Evolutionary conservation across 768 basidiomycete species (phyloP).

Genomic region (Termitomyces sp.): DNA sequence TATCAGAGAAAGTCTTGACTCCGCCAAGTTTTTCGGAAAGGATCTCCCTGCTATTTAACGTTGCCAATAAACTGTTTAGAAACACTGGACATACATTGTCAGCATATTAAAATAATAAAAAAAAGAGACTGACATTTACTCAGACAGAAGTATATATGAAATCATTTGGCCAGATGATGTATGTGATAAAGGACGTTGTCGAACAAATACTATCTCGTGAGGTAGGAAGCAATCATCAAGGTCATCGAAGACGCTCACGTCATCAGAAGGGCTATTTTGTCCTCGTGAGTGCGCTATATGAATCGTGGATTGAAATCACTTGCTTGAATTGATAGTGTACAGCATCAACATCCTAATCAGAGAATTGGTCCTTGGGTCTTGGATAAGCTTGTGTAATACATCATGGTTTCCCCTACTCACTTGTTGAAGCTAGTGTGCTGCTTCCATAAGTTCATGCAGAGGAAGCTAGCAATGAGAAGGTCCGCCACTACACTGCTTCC

Average conservation of each 20-base stretch:
- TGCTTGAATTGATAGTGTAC: slow-evolving; percentile 45
- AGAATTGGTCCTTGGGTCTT: slow-evolving; percentile 33
- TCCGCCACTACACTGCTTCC: slow-evolving; percentile 34
- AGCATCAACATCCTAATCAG: slow-evolving; percentile 37
- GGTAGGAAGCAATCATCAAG: background rate
- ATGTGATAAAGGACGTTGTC: slow-evolving; percentile 27
- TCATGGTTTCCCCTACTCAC: slow-evolving; percentile 10
- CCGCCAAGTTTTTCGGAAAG: slow-evolving; percentile 17
- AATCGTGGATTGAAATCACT: slow-evolving; percentile 7
- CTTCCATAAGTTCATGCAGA: slow-evolving; percentile 25
- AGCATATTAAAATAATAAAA: background rate
- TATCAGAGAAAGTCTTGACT: slow-evolving; percentile 10
- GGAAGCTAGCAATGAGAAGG: slow-evolving; percentile 27
- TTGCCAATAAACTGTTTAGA: slow-evolving; percentile 27
- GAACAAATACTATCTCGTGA: slow-evolving; percentile 19
- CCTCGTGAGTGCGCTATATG: background rate
- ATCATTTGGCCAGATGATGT: slow-evolving; percentile 38
- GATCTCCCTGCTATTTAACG: slow-evolving; percentile 19
- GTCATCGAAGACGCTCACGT: slow-evolving; percentile 15
- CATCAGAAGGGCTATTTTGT: slow-evolving; percentile 22
- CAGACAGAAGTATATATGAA: slow-evolving; percentile 40
- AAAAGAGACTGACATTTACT: slow-evolving; percentile 31
- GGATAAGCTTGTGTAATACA: background rate
- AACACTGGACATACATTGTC: slow-evolving; percentile 14
- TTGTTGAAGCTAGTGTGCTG: slow-evolving; percentile 22